Evolutionary conservation across 768 basidiomycete genomes (phyloP), one percentile per base, ranked within the genome.

Genomic region (Peribolospora baueri): DNA sequence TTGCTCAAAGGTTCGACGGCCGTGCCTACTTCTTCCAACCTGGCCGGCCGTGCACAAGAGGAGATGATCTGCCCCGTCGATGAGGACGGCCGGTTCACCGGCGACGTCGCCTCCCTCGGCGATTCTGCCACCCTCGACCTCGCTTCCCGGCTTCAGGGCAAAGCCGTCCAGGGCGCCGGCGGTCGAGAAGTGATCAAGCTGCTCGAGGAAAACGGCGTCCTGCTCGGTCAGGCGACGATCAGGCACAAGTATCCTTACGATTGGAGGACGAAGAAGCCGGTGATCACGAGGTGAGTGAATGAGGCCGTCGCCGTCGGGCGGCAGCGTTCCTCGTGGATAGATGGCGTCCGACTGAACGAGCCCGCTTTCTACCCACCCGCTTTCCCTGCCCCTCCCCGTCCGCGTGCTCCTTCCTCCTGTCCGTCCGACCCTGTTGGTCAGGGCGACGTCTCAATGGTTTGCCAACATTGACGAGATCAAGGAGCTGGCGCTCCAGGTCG

Each of bases 381-480:
- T 13, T 3, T 8, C 5, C 7, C 3, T 7, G 43, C 5, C n/a
- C 2, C 3, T 11, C 6, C 3, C 6, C 40, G 41, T 42, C 38
- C 4, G n/a, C 10, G 41, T 37, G 39, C 39, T 43, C 25, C 46
- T 40, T 38, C 48, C 48, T 37, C 41, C 9, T 14, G n/a, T 7
- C 55, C 42, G 50, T 36, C 48, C 6, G 2, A 10, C 37, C 2
- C 1, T 56, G n/a, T 5, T 52, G 5, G 42, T 39, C 59, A 85
- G 85, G 11, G 84, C 88, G 0, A 95, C 90, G 2, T 85, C 84
- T 0, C 91, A 97, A 61, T 98, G 91, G 91, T 98, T 98, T 64
- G 87, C 90, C 3, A 84, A 91, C 64, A 69, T 97, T 36, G 83
- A 83, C 51, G 69, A 72, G 48, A 82, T 98, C 69, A 93, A 93